phyloP scores from a whole-genome alignment of 306 rosid genomes.

The Medicago lupulina region DNA sequence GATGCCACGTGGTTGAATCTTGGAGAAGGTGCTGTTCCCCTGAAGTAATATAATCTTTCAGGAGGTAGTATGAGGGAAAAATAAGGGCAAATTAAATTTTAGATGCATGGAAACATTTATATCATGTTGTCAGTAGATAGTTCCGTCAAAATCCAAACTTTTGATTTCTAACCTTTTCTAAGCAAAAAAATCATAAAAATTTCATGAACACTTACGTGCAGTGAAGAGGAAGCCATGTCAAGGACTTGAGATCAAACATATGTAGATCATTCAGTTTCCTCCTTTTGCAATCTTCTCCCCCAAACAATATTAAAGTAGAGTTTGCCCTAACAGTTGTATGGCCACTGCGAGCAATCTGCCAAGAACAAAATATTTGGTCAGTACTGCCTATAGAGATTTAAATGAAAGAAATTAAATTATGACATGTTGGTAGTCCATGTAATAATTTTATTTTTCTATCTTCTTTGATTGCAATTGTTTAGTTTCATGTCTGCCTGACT shows the following conservation, averaged over 20 bases:
- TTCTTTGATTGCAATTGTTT: not conserved
- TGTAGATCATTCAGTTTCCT: slow-evolving; percentile 92
- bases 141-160: slow-evolving; percentile 13
- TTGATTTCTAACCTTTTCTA: slow-evolving; percentile 5
- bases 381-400: slow-evolving; percentile 26
- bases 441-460: not conserved
- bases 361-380: slow-evolving; percentile 40
- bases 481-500: not conserved
- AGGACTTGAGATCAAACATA: slow-evolving; percentile 95
- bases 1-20: slow-evolving; percentile 89
- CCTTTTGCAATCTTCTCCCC: slow-evolving; percentile 90
- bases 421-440: not conserved
- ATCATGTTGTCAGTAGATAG: slow-evolving; percentile 12
- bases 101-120: slow-evolving; percentile 23
- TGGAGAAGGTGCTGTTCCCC: slow-evolving; percentile 91
- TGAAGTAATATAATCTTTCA: slow-evolving; percentile 39
- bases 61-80: too few relatives aligned
- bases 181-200: not conserved
- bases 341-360: slow-evolving; percentile 89
- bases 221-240: slow-evolving; percentile 96
- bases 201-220: slow-evolving; percentile 65
- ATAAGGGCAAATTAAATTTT: too few relatives aligned
- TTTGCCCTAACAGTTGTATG: slow-evolving; percentile 87
- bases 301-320: slow-evolving; percentile 77
- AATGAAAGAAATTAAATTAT: slow-evolving; percentile 22